Evolutionary conservation across 1,284 basidiomycete genomes (phyloP).

Genomic region (Ustilago esculenta): DNA sequence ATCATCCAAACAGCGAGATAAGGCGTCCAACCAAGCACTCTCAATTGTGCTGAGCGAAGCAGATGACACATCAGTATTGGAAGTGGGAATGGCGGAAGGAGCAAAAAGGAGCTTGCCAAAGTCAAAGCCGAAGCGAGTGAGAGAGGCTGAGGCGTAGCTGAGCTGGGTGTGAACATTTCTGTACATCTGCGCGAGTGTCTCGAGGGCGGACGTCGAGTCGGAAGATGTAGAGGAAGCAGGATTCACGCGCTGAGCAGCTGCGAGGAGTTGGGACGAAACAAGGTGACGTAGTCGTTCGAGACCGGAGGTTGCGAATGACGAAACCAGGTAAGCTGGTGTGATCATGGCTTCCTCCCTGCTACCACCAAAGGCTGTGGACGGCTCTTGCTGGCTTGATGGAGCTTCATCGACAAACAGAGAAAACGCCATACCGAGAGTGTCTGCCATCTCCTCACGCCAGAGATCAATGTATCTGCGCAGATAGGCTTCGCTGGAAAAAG

Average conservation of each 20-base stretch:
- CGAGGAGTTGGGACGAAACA: constrained; percentile 15
- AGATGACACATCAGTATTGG: neutral
- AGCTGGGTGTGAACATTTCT: constrained; percentile 40
- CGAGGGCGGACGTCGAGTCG: constrained; percentile 8
- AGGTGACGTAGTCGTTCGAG: constrained; percentile 18
- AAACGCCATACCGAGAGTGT: constrained; percentile 86
- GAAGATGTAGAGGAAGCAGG: neutral
- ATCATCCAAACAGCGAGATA: constrained; percentile 9
- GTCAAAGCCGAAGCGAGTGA: constrained; percentile 43
- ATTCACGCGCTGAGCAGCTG: neutral
- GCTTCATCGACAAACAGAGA: constrained; percentile 85
- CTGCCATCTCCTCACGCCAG: constrained; percentile 90
- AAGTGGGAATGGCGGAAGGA: neutral
- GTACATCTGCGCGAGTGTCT: constrained; percentile 24
- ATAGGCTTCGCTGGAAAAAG: constrained; percentile 27
- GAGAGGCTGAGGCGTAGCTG: constrained; percentile 32
- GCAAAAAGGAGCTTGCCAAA: constrained; percentile 34
- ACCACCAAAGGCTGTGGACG: too few species aligned
- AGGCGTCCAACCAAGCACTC: constrained; percentile 15
- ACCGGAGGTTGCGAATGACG: constrained; percentile 30
- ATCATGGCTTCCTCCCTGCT: constrained; percentile 1
- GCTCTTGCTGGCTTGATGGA: neutral
- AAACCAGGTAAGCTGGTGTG: constrained; percentile 32
- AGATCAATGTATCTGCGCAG: constrained; percentile 79
- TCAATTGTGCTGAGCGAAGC: constrained; percentile 18